phyloP scores from a whole-genome alignment of 352 stramenopile species.

The Thalassiosira livingstoniorum region DNA sequence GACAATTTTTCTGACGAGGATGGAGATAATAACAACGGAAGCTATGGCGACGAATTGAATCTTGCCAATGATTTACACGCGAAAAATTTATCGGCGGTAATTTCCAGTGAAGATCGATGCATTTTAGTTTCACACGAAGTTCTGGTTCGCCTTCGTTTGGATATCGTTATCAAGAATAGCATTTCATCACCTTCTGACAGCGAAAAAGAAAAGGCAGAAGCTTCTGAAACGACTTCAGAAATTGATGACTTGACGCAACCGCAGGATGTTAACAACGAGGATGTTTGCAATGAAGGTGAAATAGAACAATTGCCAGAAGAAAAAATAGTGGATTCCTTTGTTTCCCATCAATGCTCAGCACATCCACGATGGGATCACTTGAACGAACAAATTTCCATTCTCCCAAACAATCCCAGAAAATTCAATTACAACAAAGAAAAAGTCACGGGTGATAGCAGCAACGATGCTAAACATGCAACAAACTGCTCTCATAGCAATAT shows the following conservation, averaged over 20 bases:
- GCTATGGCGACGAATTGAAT: no score
- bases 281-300: not conserved
- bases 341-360: slow-evolving; percentile 1
- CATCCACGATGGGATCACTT: slow-evolving; percentile 54
- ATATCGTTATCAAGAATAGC: slow-evolving; percentile 14
- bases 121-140: slow-evolving; percentile 16
- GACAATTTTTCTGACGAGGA: not conserved
- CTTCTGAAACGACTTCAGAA: not conserved
- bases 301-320: not conserved
- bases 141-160: slow-evolving; percentile 26
- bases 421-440: not conserved
- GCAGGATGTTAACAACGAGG: not conserved
- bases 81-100: no score
- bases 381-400: slow-evolving; percentile 20
- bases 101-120: slow-evolving; percentile 39
- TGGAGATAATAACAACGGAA: slow-evolving; percentile 1
- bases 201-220: not conserved
- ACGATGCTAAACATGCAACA: not conserved
- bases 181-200: not conserved
- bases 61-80: no score
- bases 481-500: not conserved
- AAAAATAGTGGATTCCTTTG: no score
- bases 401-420: not conserved
- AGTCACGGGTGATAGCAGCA: not conserved
- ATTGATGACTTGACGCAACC: not conserved